Conservation (phyloP, 352 stramenopile species). For the Thalassiosira exigua region DNA sequence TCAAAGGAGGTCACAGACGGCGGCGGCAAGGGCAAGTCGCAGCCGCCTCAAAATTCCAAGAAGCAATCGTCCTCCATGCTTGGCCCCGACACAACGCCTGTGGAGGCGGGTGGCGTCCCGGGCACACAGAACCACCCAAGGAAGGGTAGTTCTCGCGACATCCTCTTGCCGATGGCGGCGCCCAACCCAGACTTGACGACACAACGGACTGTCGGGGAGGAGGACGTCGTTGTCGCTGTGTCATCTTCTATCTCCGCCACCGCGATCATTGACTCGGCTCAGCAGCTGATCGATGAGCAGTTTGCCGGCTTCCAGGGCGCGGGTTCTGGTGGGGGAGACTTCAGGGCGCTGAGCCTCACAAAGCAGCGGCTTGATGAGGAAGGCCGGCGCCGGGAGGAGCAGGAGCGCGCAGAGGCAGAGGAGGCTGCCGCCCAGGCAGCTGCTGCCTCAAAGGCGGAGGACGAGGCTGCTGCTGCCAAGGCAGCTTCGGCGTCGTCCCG, state of each 20-base stretch:
- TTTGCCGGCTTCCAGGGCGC: conserved; percentile 44
- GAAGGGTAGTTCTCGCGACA: conserved; percentile 24
- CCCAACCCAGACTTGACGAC: conserved; percentile 28
- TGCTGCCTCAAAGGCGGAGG: not conserved
- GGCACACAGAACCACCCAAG: not conserved
- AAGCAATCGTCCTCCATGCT: conserved; percentile 11
- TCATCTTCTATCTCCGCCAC: not conserved
- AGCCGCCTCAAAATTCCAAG: not conserved
- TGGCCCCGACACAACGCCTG: not conserved
- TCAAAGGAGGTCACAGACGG: conserved; percentile 8
- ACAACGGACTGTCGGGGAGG: too few species aligned
- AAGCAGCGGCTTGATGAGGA: conserved; percentile 54
- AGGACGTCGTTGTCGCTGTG: conserved; percentile 1
- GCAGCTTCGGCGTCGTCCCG: not conserved
- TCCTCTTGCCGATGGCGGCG: conserved; percentile 37
- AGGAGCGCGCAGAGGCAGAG: conserved; percentile 40
- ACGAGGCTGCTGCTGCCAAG: conserved; percentile 4
- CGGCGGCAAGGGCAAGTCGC: too few species aligned
- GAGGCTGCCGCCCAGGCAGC: conserved; percentile 17
- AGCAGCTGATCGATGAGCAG: conserved; percentile 47
- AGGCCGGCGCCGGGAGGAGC: conserved; percentile 42
- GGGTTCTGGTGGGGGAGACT: conserved; percentile 28
- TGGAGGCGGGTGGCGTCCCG: not conserved
- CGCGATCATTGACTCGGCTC: not conserved
- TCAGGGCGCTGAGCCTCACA: conserved; percentile 57